Conservation (phyloP, 441 rosid genomes). For the Manihot esculenta region DNA sequence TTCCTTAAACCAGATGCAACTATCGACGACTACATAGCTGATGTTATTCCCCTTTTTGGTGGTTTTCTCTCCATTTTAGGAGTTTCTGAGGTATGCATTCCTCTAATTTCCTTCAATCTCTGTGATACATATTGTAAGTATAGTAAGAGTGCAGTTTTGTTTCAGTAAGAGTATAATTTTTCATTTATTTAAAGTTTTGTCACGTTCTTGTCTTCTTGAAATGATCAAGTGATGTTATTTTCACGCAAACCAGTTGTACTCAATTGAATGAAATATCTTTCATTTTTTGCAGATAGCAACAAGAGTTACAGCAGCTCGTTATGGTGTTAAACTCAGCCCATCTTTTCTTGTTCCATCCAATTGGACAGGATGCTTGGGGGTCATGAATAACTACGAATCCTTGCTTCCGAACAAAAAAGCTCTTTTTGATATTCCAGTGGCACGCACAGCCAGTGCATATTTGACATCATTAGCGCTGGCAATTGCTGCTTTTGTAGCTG, state of each 20-base stretch:
- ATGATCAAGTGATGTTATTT: not conserved
- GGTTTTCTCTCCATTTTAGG: conserved; percentile 84
- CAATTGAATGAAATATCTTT: not conserved
- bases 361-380: conserved; percentile 96
- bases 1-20: conserved; percentile 89
- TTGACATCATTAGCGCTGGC: conserved; percentile 73
- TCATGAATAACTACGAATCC: conserved; percentile 86
- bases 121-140: not conserved
- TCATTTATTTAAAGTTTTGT: not conserved
- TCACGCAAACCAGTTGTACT: not conserved
- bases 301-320: conserved; percentile 68
- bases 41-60: conserved; percentile 77
- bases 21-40: conserved; percentile 65
- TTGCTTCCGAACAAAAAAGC: conserved; percentile 82
- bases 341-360: conserved; percentile 88
- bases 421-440: conserved; percentile 82
- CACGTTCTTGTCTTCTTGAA: no score
- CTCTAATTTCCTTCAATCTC: not conserved
- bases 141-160: not conserved
- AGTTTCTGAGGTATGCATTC: conserved; percentile 68
- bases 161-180: not conserved
- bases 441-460: conserved; percentile 81
- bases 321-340: conserved; percentile 75
- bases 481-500: conserved; percentile 66
- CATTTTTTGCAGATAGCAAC: conserved; percentile 63